Evolutionary conservation across 352 stramenopile species (phyloP).

Genomic region (Pythium sp.): DNA sequence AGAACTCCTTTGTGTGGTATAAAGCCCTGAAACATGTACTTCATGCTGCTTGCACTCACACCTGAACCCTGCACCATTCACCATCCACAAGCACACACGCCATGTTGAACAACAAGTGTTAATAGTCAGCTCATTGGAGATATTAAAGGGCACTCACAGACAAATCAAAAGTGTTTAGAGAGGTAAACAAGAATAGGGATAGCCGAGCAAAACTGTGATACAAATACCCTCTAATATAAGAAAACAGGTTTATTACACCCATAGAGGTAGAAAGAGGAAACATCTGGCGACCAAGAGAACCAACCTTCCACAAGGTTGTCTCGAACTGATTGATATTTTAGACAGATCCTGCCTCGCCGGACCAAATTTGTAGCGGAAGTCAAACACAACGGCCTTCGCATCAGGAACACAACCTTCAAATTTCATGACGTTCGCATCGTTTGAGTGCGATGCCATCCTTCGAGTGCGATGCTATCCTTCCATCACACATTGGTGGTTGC

Average conservation of each 20-base stretch:
- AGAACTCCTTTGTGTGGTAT: not conserved
- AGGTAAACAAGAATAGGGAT: not conserved
- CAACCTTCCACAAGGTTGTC: not conserved
- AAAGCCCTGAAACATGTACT: not conserved
- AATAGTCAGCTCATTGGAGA: conserved; percentile 2
- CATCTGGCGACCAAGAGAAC: not conserved
- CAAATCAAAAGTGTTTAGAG: not conserved
- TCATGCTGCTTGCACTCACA: not conserved
- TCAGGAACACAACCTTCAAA: not conserved
- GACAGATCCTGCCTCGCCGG: not conserved
- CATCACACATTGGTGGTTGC: too few relatives aligned
- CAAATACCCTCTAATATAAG: not conserved
- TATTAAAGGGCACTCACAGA: not conserved
- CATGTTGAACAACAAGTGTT: conserved; percentile 5
- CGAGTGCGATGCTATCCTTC: not conserved
- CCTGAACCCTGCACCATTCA: too few relatives aligned
- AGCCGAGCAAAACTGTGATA: not conserved
- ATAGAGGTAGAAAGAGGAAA: not conserved
- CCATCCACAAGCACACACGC: not conserved
- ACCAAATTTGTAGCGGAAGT: not conserved
- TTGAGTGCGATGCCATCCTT: too few relatives aligned
- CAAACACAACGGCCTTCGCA: not conserved
- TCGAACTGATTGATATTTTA: not conserved
- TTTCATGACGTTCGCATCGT: not conserved
- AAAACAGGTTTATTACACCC: not conserved